phyloP scores from a whole-genome alignment of 441 rosid species.

The Croton setiger region DNA sequence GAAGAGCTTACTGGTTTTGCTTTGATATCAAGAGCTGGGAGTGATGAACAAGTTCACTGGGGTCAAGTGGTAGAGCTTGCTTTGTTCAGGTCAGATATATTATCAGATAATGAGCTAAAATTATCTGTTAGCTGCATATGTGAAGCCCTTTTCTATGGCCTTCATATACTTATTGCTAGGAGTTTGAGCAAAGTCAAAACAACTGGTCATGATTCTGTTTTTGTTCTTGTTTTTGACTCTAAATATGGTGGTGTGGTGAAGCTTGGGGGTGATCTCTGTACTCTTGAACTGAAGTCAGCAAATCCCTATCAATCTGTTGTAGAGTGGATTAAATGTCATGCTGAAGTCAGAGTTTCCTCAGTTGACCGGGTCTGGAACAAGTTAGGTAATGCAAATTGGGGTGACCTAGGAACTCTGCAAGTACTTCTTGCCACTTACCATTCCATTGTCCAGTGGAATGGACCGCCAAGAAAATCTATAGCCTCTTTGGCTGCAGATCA shows the following conservation, averaged over 20 bases:
- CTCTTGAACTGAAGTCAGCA: slow-evolving; percentile 32
- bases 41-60: slow-evolving; percentile 45
- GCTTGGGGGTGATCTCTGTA: slow-evolving; percentile 51
- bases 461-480: slow-evolving; percentile 54
- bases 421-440: slow-evolving; percentile 52
- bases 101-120: slow-evolving; percentile 40
- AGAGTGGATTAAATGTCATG: slow-evolving; percentile 55
- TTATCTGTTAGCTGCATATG: slow-evolving; percentile 46
- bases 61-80: slow-evolving; percentile 47
- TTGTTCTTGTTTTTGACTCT: slow-evolving; percentile 55
- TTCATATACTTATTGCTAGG: slow-evolving; percentile 53
- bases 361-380: slow-evolving; percentile 60
- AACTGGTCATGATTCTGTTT: slow-evolving; percentile 35
- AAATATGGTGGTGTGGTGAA: slow-evolving; percentile 63
- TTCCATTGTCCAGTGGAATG: slow-evolving; percentile 50
- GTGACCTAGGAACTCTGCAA: slow-evolving; percentile 58
- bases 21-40: slow-evolving; percentile 39
- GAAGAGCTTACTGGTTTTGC: slow-evolving; percentile 55
- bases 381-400: slow-evolving; percentile 66
- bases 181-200: slow-evolving; percentile 39
- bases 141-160: slow-evolving; percentile 63
- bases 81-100: slow-evolving; percentile 42
- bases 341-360: slow-evolving; percentile 45
- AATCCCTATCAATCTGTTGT: slow-evolving; percentile 40
- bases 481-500: slow-evolving; percentile 48